Evolutionary conservation across 2,329 filamentous ascomycete genomes (phyloP).

Genomic region (Alternaria metachromatica): DNA sequence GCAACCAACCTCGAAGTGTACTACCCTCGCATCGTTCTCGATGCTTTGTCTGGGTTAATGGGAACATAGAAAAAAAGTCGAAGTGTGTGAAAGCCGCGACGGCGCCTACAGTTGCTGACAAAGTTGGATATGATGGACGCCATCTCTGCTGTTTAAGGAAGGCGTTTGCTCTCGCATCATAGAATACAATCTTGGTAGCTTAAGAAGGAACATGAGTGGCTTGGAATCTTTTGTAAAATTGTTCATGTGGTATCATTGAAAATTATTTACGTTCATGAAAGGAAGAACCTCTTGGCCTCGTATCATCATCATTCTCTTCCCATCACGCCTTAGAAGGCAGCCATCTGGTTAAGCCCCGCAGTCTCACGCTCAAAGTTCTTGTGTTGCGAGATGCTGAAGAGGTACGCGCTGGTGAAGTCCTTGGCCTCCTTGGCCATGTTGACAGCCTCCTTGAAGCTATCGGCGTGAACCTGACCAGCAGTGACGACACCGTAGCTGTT

Average conservation of each 20-base stretch:
- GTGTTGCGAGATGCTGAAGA: constrained; percentile 73
- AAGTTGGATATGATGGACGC: neutral
- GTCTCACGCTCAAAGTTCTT: constrained; percentile 76
- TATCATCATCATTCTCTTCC: neutral
- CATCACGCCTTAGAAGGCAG: constrained; percentile 66
- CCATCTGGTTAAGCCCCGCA: constrained; percentile 69
- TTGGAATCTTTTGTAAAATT: neutral
- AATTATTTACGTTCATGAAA: neutral
- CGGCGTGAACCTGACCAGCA: constrained; percentile 59
- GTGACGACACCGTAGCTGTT: constrained; percentile 83
- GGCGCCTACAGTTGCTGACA: neutral
- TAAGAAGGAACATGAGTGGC: neutral
- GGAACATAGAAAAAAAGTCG: too few relatives aligned
- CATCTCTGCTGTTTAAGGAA: too few relatives aligned
- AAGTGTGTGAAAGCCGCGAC: too few relatives aligned
- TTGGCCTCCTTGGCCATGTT: constrained; percentile 70
- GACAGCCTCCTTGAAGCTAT: constrained; percentile 67
- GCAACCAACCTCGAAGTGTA: neutral
- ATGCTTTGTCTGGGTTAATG: neutral
- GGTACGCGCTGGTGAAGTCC: constrained; percentile 74
- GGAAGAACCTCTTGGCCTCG: neutral
- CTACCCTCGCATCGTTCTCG: neutral
- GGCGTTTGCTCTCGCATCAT: neutral
- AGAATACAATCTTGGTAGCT: neutral
- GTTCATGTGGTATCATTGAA: constrained; percentile 1